A percentile compares a stretch with the other conserved stretches of the same genome.
These are phyloP conservation scores for Helicosporidium sp. DNA, from an alignment of 139 green algal genomes.

Conservation along the genomic window DNA sequence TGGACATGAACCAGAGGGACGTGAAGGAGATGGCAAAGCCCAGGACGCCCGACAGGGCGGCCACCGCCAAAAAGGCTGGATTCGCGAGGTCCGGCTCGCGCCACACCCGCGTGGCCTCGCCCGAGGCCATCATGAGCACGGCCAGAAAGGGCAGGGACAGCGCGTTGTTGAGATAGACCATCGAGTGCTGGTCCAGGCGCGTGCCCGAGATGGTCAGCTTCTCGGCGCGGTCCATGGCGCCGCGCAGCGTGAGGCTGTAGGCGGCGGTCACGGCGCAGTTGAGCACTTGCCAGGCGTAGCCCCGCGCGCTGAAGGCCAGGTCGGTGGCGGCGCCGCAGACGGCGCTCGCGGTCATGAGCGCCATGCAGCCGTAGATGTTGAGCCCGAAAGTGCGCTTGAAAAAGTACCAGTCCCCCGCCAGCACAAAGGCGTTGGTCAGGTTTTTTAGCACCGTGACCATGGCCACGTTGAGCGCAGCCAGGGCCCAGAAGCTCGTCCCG, in stretches of 20 bases:
- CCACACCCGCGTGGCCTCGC: slow-evolving; percentile 28
- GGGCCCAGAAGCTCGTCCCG: slow-evolving; percentile 52
- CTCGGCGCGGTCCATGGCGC: slow-evolving; percentile 57
- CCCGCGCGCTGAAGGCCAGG: slow-evolving; percentile 49
- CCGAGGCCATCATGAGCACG: slow-evolving; percentile 30
- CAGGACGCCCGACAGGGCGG: slow-evolving; percentile 16
- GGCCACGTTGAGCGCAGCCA: slow-evolving; percentile 49
- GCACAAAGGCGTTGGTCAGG: slow-evolving; percentile 69
- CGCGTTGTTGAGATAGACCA: slow-evolving; percentile 69
- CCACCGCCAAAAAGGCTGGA: slow-evolving; percentile 26
- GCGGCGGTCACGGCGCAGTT: slow-evolving; percentile 6
- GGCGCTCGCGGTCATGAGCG: slow-evolving; percentile 61
- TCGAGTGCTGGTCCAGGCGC: slow-evolving; percentile 40
- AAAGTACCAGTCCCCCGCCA: slow-evolving; percentile 55
- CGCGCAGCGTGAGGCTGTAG: slow-evolving; percentile 60
- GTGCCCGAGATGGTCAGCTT: slow-evolving; percentile 19
- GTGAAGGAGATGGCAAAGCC: slow-evolving; percentile 57
- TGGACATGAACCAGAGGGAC: slow-evolving; percentile 74
- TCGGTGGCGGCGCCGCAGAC: slow-evolving; percentile 58
- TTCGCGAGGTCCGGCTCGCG: slow-evolving; percentile 28
- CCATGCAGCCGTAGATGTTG: slow-evolving; percentile 48
- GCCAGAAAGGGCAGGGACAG: slow-evolving; percentile 58
- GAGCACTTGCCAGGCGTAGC: slow-evolving; percentile 62
- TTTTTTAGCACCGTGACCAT: slow-evolving; percentile 80
- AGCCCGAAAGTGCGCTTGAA: slow-evolving; percentile 41